phyloP scores from a whole-genome alignment of 306 rosid species.

The Quercus wislizeni region DNA sequence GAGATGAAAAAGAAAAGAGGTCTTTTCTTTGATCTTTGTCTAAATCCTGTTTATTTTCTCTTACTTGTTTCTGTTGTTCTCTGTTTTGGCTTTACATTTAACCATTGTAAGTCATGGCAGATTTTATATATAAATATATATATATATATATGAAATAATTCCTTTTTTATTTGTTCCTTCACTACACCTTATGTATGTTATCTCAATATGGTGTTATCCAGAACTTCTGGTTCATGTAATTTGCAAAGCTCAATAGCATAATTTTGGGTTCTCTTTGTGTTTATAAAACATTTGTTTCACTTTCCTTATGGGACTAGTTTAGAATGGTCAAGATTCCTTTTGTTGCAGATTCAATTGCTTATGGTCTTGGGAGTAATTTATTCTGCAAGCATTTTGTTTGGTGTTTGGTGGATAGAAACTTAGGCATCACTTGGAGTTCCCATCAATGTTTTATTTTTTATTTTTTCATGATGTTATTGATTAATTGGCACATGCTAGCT shows the following conservation, averaged over 20 bases:
- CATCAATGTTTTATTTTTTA: background rate
- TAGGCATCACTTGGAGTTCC: background rate
- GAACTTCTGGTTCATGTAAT: conserved; percentile 19
- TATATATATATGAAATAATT: conserved; percentile 7
- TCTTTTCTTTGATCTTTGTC: conserved; percentile 16
- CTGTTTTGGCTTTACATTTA: conserved; percentile 15
- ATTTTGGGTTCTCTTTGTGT: background rate
- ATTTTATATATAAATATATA: background rate
- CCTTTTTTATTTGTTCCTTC: background rate
- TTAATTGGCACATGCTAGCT: background rate
- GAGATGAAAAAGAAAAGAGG: background rate
- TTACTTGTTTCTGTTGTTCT: conserved; percentile 5
- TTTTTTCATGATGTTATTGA: background rate
- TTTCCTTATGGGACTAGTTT: background rate
- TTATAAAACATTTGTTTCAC: background rate
- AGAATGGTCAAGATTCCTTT: background rate
- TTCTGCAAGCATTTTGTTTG: background rate
- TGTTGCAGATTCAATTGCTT: background rate
- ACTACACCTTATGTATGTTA: conserved; percentile 8
- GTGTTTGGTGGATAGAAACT: background rate
- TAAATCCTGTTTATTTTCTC: conserved; percentile 20
- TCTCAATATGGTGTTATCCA: conserved; percentile 2
- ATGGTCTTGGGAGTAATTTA: background rate
- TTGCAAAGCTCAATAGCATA: conserved; percentile 11
- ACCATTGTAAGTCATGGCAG: conserved; percentile 31